Percentiles rank a stretch among this genome's conserved stretches.
Conservation (phyloP, 371 early-diverging fungal genomes). For the Zancudomyces culisetae region DNA sequence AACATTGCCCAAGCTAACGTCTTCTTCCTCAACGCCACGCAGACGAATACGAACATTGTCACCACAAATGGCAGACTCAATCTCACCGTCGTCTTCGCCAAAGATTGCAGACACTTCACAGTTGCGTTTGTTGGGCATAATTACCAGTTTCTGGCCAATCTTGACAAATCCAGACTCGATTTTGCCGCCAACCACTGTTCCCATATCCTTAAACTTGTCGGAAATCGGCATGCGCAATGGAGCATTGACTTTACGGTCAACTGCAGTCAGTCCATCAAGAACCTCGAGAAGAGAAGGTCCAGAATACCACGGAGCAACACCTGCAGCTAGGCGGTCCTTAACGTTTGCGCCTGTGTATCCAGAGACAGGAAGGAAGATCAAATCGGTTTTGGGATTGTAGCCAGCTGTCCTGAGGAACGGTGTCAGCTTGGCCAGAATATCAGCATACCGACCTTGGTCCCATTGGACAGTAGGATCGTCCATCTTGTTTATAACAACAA, state of each 20-base stretch:
- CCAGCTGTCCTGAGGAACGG: conserved; percentile 87
- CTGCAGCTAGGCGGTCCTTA: conserved; percentile 50
- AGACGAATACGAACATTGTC: conserved; percentile 84
- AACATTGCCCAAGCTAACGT: conserved; percentile 70
- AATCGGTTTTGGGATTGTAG: conserved; percentile 74
- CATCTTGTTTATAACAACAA: conserved; percentile 96
- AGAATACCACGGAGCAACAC: conserved; percentile 54
- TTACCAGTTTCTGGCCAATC: conserved; percentile 57
- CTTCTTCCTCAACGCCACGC: conserved; percentile 87
- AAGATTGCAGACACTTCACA: conserved; percentile 66
- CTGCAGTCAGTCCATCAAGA: conserved; percentile 57
- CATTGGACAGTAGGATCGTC: conserved; percentile 92
- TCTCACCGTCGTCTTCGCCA: conserved; percentile 64
- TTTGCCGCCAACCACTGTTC: conserved; percentile 85
- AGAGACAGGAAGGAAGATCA: conserved; percentile 80
- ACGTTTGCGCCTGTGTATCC: conserved; percentile 92
- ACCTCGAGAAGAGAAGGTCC: conserved; percentile 87
- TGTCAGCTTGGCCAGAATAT: conserved; percentile 56
- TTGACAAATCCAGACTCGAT: conserved; percentile 80
- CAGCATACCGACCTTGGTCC: conserved; percentile 84
- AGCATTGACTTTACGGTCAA: conserved; percentile 64
- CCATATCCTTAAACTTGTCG: conserved; percentile 94
- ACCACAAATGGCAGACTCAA: conserved; percentile 58
- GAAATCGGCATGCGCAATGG: conserved; percentile 86
- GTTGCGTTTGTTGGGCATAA: conserved; percentile 77